Evolutionary conservation across 2,329 filamentous ascomycete genomes (phyloP), one percentile per base, ranked within the genome.

Genomic region (Ilyonectria mors-panacis): DNA sequence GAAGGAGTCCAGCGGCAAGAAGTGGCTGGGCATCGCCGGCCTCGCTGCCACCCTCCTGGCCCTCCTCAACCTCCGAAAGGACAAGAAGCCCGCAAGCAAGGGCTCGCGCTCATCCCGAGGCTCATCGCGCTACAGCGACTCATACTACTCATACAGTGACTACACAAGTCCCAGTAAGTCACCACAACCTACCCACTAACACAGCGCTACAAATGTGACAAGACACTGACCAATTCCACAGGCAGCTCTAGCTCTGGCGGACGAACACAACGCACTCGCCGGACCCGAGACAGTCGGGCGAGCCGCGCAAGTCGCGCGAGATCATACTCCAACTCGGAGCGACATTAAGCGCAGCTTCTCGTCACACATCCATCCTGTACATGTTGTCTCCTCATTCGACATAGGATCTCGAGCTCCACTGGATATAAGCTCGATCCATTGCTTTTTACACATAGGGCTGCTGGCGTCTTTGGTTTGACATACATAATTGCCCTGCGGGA

Each of bases 11-110:
- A 79, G 82, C 70, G 85, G 87, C 21, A 78, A 82, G 21, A 85
- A 85, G 70, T 87, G 87, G 83, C 74, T 90, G 21, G 87, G 87
- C 30, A 78, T 89, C 26, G 86, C 84, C 48, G 85, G 85, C 26
- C 82, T 82, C 19, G 83, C 84, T 17, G 83, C 84, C n/a, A 86
- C 86, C 5, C 72, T 90, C 66, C 80, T 86, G 65, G 81, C 86
- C 48, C 78, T 90, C 63, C 83, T 90, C 69, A 88, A 88, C 66
- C 75, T 90, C 51, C 83, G 83, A 67, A 83, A 87, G 76, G 83
- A 86, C 69, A 86, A 86, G 79, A 79, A 81, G 74, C 82, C 83
- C 62, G 77, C 77, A 64, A 79, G 76, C 68, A 83, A 83, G 74
- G 75, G 81, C 44, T 70, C 77, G 54, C 81, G 74, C 42, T 75